Conservation (phyloP, 169 alveolate genomes). For the Plasmodium ovale region DNA sequence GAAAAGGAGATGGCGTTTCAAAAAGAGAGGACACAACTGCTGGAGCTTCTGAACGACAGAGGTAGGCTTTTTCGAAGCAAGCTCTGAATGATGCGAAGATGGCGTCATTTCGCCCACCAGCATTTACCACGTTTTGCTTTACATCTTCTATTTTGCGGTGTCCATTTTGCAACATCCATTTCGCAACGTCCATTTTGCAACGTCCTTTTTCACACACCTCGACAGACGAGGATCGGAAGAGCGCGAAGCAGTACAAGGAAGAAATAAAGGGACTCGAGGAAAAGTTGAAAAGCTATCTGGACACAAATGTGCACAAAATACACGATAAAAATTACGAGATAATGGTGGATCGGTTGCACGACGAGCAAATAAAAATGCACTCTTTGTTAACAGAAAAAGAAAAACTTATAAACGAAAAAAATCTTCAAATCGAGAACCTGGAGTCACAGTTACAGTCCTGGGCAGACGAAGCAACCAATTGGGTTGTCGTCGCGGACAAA, state of each 20-base stretch:
- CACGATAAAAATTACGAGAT: slow-evolving; percentile 57
- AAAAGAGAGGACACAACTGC: slow-evolving; percentile 17
- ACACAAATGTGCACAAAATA: slow-evolving; percentile 25
- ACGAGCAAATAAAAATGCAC: slow-evolving; percentile 64
- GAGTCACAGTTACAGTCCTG: slow-evolving; percentile 59
- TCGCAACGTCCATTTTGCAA: too few relatives aligned
- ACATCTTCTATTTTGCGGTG: neutral
- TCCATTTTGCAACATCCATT: too few relatives aligned
- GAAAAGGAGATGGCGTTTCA: slow-evolving; percentile 43
- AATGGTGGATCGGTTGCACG: slow-evolving; percentile 51
- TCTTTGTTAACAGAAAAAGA: slow-evolving; percentile 60
- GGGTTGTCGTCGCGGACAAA: slow-evolving; percentile 63
- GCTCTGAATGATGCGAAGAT: neutral
- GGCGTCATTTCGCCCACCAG: neutral
- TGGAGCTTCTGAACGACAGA: slow-evolving; percentile 36
- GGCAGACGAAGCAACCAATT: slow-evolving; percentile 72
- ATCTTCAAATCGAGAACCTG: slow-evolving; percentile 34
- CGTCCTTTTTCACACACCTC: too few relatives aligned
- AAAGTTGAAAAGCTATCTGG: slow-evolving; percentile 43
- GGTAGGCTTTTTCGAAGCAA: slow-evolving; percentile 3
- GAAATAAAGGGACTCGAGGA: slow-evolving; percentile 43
- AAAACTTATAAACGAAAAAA: slow-evolving; percentile 47
- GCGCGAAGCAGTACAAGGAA: slow-evolving; percentile 32
- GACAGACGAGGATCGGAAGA: slow-evolving; percentile 15
- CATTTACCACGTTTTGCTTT: neutral